These are phyloP conservation scores for Boletales sp. DNA, from an alignment of 768 basidiomycete species.

Conservation along the genomic window DNA sequence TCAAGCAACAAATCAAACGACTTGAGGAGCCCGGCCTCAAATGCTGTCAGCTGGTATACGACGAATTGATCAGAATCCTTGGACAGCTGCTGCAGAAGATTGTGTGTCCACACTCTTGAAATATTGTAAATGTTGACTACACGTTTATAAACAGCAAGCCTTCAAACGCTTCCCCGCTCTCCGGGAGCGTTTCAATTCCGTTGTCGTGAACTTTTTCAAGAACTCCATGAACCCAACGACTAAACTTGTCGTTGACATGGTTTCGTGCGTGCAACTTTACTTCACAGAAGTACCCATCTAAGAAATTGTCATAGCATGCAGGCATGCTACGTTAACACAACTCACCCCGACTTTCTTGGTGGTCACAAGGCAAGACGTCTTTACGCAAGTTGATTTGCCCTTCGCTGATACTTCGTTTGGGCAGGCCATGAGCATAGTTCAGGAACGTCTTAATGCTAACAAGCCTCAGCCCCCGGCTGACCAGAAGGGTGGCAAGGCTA, in stretches of 20 bases:
- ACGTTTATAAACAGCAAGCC: slow-evolving; percentile 59
- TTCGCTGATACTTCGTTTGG: slow-evolving; percentile 4
- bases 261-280: slow-evolving; percentile 56
- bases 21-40: slow-evolving; percentile 92
- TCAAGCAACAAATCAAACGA: slow-evolving; percentile 98
- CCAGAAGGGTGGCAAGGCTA: slow-evolving; percentile 63
- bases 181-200: slow-evolving; percentile 91
- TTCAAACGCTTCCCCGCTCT: slow-evolving; percentile 98
- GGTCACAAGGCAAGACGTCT: slow-evolving; percentile 71
- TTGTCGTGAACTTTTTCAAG: slow-evolving; percentile 98
- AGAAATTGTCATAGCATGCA: slow-evolving; percentile 67
- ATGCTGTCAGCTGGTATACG: slow-evolving; percentile 94
- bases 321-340: slow-evolving; percentile 98
- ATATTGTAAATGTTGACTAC: not conserved
- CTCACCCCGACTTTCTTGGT: slow-evolving; percentile 96
- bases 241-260: slow-evolving; percentile 91
- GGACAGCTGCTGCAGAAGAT: slow-evolving; percentile 88
- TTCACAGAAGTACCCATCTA: not conserved
- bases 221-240: slow-evolving; percentile 89
- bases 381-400: not conserved
- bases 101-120: slow-evolving; percentile 42
- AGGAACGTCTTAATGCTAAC: slow-evolving; percentile 75
- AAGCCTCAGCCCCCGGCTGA: slow-evolving; percentile 68
- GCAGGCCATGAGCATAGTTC: slow-evolving; percentile 86
- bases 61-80: slow-evolving; percentile 95